Evolutionary conservation across 805 yeast genomes (phyloP).

Genomic region (Candida sonorensis): DNA sequence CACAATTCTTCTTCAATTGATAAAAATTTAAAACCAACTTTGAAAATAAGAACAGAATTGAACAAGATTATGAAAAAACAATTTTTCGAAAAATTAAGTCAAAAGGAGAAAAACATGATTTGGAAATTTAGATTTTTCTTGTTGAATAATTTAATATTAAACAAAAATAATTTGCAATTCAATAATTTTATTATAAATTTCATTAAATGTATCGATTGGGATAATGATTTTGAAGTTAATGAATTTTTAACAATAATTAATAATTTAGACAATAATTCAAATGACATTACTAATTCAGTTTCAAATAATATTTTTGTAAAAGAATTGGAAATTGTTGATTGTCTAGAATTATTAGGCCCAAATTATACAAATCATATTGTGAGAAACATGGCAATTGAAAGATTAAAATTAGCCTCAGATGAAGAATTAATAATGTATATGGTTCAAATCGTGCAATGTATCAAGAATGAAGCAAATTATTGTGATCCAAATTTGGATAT

Average conservation of each 20-base stretch:
- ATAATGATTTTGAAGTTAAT: slow-evolving; percentile 68
- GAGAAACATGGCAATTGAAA: slow-evolving; percentile 80
- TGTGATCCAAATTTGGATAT: slow-evolving; percentile 17
- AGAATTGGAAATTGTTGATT: slow-evolving; percentile 30
- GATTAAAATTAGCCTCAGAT: slow-evolving; percentile 71
- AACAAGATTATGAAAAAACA: slow-evolving; percentile 65
- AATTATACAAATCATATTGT: slow-evolving; percentile 67
- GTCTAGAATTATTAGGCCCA: slow-evolving; percentile 74
- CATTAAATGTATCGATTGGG: slow-evolving; percentile 83
- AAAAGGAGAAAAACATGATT: slow-evolving; percentile 75
- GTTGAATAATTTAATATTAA: slow-evolving; percentile 41
- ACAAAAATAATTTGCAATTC: slow-evolving; percentile 27
- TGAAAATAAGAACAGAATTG: slow-evolving; percentile 71
- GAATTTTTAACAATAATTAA: slow-evolving; percentile 53
- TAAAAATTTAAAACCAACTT: slow-evolving; percentile 81
- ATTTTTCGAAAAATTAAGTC: slow-evolving; percentile 74
- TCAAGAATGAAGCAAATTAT: slow-evolving; percentile 58
- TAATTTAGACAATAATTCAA: slow-evolving; percentile 19
- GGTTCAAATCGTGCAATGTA: slow-evolving; percentile 86
- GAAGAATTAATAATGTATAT: slow-evolving; percentile 75
- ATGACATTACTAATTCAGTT: not conserved
- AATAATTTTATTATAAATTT: slow-evolving; percentile 48
- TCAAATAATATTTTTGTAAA: slow-evolving; percentile 22
- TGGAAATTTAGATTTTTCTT: slow-evolving; percentile 89
- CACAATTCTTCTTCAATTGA: slow-evolving; percentile 74